A percentile compares a stretch with the other conserved stretches of the same genome.
These are phyloP conservation scores for Fusarium tjaetaba DNA, from an alignment of 2,329 filamentous ascomycete genomes.

Conservation along the genomic window DNA sequence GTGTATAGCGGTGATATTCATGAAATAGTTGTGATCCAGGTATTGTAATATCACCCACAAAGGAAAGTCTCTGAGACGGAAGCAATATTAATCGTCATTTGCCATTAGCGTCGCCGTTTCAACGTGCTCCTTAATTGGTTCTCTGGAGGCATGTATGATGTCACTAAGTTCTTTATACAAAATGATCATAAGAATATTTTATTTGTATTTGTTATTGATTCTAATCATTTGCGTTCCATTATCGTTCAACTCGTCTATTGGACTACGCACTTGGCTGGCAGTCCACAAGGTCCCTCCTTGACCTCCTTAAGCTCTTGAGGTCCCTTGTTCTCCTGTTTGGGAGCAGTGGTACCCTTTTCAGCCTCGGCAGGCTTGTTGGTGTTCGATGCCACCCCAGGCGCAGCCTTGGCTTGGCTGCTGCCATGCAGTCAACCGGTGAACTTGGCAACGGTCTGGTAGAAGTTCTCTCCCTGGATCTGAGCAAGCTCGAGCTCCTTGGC, in stretches of 20 bases:
- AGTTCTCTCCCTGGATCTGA: conserved; percentile 82
- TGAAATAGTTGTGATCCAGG: not conserved
- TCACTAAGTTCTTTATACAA: not conserved
- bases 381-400: conserved; percentile 41
- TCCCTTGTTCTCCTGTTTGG: conserved; percentile 33
- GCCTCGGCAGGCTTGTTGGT: conserved; percentile 34
- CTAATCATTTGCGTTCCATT: conserved; percentile 24
- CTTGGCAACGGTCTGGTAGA: conserved; percentile 82
- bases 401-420: conserved; percentile 51
- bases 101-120: not conserved
- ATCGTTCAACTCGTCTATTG: conserved; percentile 55
- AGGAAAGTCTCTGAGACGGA: not conserved
- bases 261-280: conserved; percentile 79
- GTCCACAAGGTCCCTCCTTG: conserved; percentile 77
- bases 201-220: conserved; percentile 25
- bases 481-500: conserved; percentile 82
- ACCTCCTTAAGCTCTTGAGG: conserved; percentile 54
- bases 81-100: not conserved
- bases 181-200: conserved; percentile 9
- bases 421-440: conserved; percentile 82
- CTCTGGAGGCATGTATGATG: not conserved
- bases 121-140: not conserved
- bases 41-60: too few species aligned
- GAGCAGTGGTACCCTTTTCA: conserved; percentile 24
- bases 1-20: not conserved